Evolutionary conservation across 768 basidiomycete species (phyloP), one percentile per base, ranked within the genome.

Genomic region (Boletus reticulatus): DNA sequence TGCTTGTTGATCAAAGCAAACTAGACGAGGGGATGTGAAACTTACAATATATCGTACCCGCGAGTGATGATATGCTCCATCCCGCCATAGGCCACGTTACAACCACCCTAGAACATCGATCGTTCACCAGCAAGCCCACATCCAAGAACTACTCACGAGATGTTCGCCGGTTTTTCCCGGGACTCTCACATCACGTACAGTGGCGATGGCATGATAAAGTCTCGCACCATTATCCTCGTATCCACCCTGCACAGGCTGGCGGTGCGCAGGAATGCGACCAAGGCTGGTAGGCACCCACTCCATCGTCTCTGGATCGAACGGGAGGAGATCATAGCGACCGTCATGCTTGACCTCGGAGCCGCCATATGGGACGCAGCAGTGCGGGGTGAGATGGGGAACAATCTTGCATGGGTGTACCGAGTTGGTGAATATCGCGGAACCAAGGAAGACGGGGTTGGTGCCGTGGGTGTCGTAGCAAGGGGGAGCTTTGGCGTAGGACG

Each of bases 381-480:
- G 75, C 60, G 59, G 79, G 65, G n/a, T 64, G n/a, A 88, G 80
- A 59, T 78, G 68, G 11, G 85, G 82, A 1, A 75, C 83, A 62
- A 92, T 82, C 76, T 93, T 94, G 80, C 91, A 92, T 4, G 91
- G 91, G 56, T 93, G 90, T 4, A 92, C 87, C 0, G 84, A 83
- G 57, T 75, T 73, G 52, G 60, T 75, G 65, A 91, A 76, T 44
- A 92, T 72, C 12, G 89, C 91, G 6, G 87, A 88, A 14, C 89
- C 91, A 32, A 94, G 61, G 72, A 78, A 94, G 56, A 92, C 66
- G 6, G 85, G 85, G 2, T 80, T 4, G 24, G 61, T 56, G 2
- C 83, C 81, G 62, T 87, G 83, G 2, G 74, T 68, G 63, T 93
- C 89, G 37, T 69, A 62, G 62, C 79, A 82, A 2, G 82, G 78